phyloP scores from a whole-genome alignment of 495 filamentous ascomycete species.

The Penicillium antarcticum region DNA sequence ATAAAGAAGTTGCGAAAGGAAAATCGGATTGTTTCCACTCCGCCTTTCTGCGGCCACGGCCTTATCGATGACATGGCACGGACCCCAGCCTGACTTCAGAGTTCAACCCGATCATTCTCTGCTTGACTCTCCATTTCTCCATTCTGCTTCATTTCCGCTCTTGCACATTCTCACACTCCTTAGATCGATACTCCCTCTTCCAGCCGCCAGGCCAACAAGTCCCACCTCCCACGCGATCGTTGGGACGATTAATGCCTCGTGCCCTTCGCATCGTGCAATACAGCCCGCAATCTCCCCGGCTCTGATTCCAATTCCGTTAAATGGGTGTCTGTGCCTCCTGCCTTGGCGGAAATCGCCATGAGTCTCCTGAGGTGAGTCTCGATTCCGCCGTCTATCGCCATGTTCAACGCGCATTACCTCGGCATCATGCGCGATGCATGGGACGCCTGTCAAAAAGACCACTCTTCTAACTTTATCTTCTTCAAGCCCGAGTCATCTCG shows the following conservation, averaged over 20 bases:
- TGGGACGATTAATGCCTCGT: conserved; percentile 29
- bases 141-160: conserved; percentile 4
- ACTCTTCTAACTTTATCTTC: conserved; percentile 21
- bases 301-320: conserved; percentile 12
- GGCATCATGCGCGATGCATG: conserved; percentile 14
- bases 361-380: conserved; percentile 43
- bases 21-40: conserved; percentile 13
- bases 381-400: neutral
- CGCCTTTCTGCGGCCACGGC: conserved; percentile 22
- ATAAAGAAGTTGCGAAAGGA: neutral
- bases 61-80: conserved; percentile 31
- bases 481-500: conserved; percentile 47
- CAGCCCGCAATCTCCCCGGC: conserved; percentile 1
- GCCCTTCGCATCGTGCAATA: conserved; percentile 18
- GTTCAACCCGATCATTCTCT: conserved; percentile 6
- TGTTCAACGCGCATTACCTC: conserved; percentile 17
- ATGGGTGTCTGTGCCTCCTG: conserved; percentile 54
- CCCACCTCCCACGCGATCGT: conserved; percentile 14
- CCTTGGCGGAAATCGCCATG: conserved; percentile 44
- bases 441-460: neutral
- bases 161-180: conserved; percentile 17
- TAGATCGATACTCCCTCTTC: conserved; percentile 1
- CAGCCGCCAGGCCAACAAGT: conserved; percentile 7
- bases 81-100: conserved; percentile 19
- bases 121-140: conserved; percentile 3